Base-by-base conservation (phyloP, 768 basidiomycete species). In the Pilatotrama ljubarskyi region DNA sequence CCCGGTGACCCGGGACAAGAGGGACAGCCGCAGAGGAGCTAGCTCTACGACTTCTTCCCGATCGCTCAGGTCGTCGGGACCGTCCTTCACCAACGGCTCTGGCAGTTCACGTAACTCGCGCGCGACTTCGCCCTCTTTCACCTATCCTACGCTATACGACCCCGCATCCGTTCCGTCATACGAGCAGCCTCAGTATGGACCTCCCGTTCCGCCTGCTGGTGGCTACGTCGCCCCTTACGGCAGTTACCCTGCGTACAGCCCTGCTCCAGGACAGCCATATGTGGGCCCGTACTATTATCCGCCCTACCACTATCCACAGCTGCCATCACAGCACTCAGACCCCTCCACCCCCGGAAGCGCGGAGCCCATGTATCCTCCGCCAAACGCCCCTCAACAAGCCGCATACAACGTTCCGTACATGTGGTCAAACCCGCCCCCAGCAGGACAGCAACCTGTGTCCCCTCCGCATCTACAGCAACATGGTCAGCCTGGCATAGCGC, bases 61-160 rank as follows among this genome's bases (percentile, higher is more conserved):
- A 58, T 85, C 87, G 25, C 70, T 85, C 26, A 83, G 85, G 41
- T 80, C 84, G 38, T 76, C 74, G 53, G 81, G 64, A 35, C 24
- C 78, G 73, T 59, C 75, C 73, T 85, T 82, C 70, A 78, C 73
- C 43, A 82, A 78, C 67, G 82, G 82, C 3, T 81, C 84, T 17
- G 78, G 76, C 38, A 87, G 86, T 68, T 86, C 88, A 17, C 86
- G 87, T 50, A 84, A 82, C 64, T 91, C 89, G 24, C 77, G 90
- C 64, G 86, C 90, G 2, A 78, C 88, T 14, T 91, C 90, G 9
- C 88, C 91, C 2, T 84, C 88, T 26, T 88, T 91, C 75, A 85
- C 81, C 57, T 93, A 85, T 71, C 80, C 90, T 17, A 81, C 84
- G 1, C 73, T 91, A 38, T 91, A 92, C 65, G 91, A 92, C 62